Conservation (phyloP, 2,329 filamentous ascomycete species). For the Pseudohalonectria lignicola region DNA sequence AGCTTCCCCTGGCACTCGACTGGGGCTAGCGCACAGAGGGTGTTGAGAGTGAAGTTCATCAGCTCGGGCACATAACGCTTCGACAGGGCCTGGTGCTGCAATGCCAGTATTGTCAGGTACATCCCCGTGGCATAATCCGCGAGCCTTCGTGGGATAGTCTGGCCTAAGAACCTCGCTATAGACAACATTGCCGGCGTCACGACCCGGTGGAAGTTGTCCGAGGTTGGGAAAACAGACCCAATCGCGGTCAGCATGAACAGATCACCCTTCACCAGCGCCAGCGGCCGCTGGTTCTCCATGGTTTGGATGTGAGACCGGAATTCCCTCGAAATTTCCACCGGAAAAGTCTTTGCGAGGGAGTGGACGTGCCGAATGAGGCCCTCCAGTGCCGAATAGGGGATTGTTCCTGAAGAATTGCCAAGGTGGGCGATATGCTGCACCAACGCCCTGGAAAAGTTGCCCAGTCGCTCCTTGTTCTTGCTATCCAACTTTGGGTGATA, state of each 20-base stretch:
- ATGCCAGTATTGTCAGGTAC: constrained; percentile 65
- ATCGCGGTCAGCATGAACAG: constrained; percentile 76
- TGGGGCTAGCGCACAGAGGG: constrained; percentile 57
- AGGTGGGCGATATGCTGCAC: constrained; percentile 50
- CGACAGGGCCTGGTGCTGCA: constrained; percentile 75
- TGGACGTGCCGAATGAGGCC: constrained; percentile 81
- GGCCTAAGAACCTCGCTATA: constrained; percentile 74
- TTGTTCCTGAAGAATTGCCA: constrained; percentile 21
- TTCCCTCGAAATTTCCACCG: constrained; percentile 63
- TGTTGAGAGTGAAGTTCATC: constrained; percentile 70
- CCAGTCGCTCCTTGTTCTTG: constrained; percentile 75
- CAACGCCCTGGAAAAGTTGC: constrained; percentile 53
- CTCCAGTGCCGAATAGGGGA: constrained; percentile 60
- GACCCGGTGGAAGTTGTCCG: constrained; percentile 94
- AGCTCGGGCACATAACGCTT: constrained; percentile 87
- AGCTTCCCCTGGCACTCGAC: constrained; percentile 30
- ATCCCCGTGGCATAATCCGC: constrained; percentile 62
- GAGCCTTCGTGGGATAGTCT: constrained; percentile 56
- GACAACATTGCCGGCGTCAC: constrained; percentile 80
- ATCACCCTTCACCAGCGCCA: constrained; percentile 55
- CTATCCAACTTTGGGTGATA: constrained; percentile 80
- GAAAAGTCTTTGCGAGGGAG: constrained; percentile 79
- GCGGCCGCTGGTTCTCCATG: constrained; percentile 35
- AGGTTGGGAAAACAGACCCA: constrained; percentile 80
- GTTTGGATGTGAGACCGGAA: constrained; percentile 64